Evolutionary conservation across 1,139 yeast species (phyloP), one percentile per base, ranked within the genome.

Genomic region (Blastobotrys serpentis): DNA sequence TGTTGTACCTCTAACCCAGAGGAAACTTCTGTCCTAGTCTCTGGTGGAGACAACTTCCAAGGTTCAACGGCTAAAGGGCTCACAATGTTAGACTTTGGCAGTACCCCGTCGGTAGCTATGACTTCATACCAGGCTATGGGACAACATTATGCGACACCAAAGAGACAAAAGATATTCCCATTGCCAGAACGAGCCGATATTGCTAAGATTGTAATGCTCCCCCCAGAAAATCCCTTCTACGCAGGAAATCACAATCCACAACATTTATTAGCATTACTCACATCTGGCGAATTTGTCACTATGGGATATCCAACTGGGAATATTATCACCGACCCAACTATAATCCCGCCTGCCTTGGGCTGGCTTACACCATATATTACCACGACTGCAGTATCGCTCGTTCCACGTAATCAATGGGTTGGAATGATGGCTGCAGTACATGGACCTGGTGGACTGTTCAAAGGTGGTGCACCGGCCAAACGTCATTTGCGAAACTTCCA

Each of bases 51-150:
- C 56, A 57, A 74, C 1, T 66, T 66, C 18, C 63, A 62, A 6
- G 71, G 74, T 7, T 81, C 82, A 0, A 42, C 47, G 1, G 66
- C 70, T 29, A 81, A 79, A 55, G 78, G 80, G 25, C 60, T 90
- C 7, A 77, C 82, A 4, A 71, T 84, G 49, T 69, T 90, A 52
- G 88, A 88, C 56, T 85, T 87, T 59, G 97, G 97, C 1, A 73
- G 75, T 21, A 87, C 96, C 7, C 85, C 95, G 30, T 78, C 81
- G 48, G 86, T 87, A 54, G 76, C 90, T 1, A 69, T 89, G 50
- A 84, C 96, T 0, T 84, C 96, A 0, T 86, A 87, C 63, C 86
- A 84, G 13, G 82, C 82, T 48, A 94, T 89, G 83, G 84, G 85
- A 10, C 77, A 76, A 39, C 88, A 82, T 60, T 94, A 88, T 65